A percentile compares a stretch with the other conserved stretches of the same genome.
Evolutionary conservation across 2,329 filamentous ascomycete genomes (phyloP).

Genomic region (Phaeosphaeriaceae sp.): DNA sequence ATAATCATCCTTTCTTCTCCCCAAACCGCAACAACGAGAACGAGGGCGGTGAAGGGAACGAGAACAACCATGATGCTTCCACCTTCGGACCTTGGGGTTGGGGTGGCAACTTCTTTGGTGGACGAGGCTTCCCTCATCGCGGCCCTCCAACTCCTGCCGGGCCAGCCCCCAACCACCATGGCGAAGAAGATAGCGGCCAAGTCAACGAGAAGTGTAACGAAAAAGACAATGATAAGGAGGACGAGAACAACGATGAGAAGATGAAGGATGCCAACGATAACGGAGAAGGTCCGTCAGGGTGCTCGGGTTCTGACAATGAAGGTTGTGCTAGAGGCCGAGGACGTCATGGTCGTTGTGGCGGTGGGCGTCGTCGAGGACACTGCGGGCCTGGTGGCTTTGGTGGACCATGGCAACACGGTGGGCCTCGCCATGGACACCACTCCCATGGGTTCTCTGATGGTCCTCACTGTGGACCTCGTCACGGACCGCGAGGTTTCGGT

Average conservation of each 20-base stretch:
- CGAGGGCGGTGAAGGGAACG: slow-evolving; percentile 29
- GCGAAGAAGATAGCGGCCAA: slow-evolving; percentile 20
- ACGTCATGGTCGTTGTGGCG: slow-evolving; percentile 27
- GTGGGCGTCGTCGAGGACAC: slow-evolving; percentile 25
- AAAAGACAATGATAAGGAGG: slow-evolving; percentile 16
- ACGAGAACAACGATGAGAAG: slow-evolving; percentile 20
- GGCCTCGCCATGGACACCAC: slow-evolving; percentile 21
- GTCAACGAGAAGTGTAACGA: slow-evolving; percentile 8
- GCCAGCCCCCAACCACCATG: slow-evolving; percentile 26
- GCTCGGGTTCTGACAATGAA: slow-evolving; percentile 36
- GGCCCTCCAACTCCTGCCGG: slow-evolving; percentile 32
- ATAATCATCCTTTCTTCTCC: slow-evolving; percentile 54
- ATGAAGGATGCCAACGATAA: slow-evolving; percentile 29
- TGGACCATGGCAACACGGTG: slow-evolving; percentile 24
- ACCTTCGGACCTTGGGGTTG: slow-evolving; percentile 44
- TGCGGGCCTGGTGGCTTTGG: slow-evolving; percentile 30
- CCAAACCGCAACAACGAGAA: slow-evolving; percentile 40
- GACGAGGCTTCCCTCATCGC: slow-evolving; percentile 34
- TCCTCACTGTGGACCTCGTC: slow-evolving; percentile 9
- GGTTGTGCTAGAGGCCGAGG: slow-evolving; percentile 19
- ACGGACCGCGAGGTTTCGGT: slow-evolving; percentile 13
- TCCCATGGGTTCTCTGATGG: slow-evolving; percentile 4
- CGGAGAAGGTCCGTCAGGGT: slow-evolving; percentile 38
- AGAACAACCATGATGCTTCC: slow-evolving; percentile 13
- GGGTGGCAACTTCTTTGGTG: slow-evolving; percentile 39